A percentile compares a stretch with the other conserved stretches of the same genome.
Conservation (phyloP, 116 monocot genomes). For the Cymodocea nodosa region DNA sequence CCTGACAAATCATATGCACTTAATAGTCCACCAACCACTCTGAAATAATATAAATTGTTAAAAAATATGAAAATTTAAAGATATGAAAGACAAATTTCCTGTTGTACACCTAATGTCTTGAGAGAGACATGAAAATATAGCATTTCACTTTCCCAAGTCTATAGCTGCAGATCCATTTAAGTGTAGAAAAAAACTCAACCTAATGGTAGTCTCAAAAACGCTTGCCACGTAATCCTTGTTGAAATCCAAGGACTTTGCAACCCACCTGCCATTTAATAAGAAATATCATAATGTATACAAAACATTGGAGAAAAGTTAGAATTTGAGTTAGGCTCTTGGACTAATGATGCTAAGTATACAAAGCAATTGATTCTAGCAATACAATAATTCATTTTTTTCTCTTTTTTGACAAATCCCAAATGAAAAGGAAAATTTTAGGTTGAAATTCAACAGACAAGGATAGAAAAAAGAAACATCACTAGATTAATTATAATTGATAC, state of each 20-base stretch:
- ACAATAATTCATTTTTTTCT: too few species aligned
- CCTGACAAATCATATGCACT: conserved; percentile 94
- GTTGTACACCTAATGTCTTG: too few species aligned
- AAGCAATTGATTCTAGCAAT: too few species aligned
- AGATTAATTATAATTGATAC: too few species aligned
- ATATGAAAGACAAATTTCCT: not conserved
- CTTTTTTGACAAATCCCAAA: too few species aligned
- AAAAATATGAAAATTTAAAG: not conserved
- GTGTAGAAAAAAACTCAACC: conserved; percentile 26
- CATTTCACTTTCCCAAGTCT: not conserved
- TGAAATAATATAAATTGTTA: conserved; percentile 19
- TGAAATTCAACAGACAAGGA: too few species aligned
- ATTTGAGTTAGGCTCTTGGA: too few species aligned
- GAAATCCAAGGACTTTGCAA: conserved; percentile 79
- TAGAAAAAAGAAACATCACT: too few species aligned
- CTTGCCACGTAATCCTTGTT: conserved; percentile 94
- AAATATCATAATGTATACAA: not conserved
- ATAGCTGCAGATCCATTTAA: not conserved
- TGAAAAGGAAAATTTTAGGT: too few species aligned
- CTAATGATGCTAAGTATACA: too few species aligned
- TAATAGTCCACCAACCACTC: conserved; percentile 92
- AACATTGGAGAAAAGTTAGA: too few species aligned
- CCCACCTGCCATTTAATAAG: conserved; percentile 55
- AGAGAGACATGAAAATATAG: not conserved
- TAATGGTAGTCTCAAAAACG: conserved; percentile 99